Base-by-base conservation (phyloP, 176 grass and related monocot species). In the Phoenix dactylifera region DNA sequence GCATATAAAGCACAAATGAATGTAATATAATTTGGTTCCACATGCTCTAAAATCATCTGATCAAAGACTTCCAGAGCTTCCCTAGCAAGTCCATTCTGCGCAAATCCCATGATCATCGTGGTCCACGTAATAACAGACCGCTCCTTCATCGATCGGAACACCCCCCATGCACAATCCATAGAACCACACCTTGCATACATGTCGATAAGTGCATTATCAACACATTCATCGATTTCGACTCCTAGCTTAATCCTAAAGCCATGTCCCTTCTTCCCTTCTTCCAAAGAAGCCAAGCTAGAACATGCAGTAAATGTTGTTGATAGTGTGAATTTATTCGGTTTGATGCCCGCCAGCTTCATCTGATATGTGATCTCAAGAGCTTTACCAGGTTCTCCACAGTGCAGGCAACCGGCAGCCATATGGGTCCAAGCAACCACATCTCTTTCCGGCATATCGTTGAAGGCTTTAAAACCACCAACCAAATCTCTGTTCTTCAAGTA, bases 371-470 rank as follows among this genome's bases (percentile, higher is more conserved):
- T 63, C 26, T 52, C 26, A 16, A 79, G 26, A 0, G 82, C 68
- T 58, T 60, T 70, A 1, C 56, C 55, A 2, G 78, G 74, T 57
- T 66, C 58, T 0, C 75, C 82, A 0, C 52, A 82, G 3, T 79
- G 59, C 15, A 90, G 60, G 52, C 35, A 82, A 6, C 82, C 82
- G 0, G 82, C 39, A 4, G 78, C 75, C 78, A 90, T 73, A 63
- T 70, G 72, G 17, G 87, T 85, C 87, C 87, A 90, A 3, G 82
- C 82, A 57, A 90, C 68, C 2, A 85, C 82, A 52, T 89, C 86
- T 72, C 61, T 75, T 5, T 14, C 2, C 0, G 18, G 54, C 65
- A 89, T 82, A 71, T 82, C 75, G 0, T n/a, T 1, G 59, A 89
- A 89, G 0, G 78, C 78, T 73, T 53, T 82, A 24, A 22, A 26